These are phyloP conservation scores for Fusarium solani-melongenae DNA, from an alignment of 2,329 filamentous ascomycete species.

Conservation along the genomic window DNA sequence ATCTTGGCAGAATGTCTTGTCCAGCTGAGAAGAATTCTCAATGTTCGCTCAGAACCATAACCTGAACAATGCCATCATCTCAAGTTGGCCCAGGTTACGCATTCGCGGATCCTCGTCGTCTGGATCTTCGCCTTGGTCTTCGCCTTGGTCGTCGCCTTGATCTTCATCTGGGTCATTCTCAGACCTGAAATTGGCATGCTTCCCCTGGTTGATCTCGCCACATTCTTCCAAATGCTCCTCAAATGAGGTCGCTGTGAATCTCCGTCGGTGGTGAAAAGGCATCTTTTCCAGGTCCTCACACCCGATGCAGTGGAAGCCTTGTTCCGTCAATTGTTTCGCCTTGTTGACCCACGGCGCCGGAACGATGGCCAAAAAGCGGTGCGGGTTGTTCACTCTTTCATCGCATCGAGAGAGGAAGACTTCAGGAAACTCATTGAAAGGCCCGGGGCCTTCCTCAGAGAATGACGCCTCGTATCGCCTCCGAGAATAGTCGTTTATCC, in stretches of 20 bases:
- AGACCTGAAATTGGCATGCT: background rate
- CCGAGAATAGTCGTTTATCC: background rate
- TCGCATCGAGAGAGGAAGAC: background rate
- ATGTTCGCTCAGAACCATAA: background rate
- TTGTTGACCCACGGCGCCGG: constrained; percentile 3
- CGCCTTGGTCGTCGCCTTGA: background rate
- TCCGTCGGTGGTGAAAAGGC: constrained; percentile 2
- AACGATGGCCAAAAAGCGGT: constrained; percentile 5
- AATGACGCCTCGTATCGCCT: background rate
- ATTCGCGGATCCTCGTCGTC: background rate
- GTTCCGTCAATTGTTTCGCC: background rate
- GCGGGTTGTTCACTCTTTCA: background rate
- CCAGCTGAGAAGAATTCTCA: background rate
- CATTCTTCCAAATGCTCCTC: background rate
- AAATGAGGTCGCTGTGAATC: background rate
- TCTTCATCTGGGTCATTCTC: background rate
- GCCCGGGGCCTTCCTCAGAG: background rate
- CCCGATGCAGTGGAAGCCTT: constrained; percentile 1
- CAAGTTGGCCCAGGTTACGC: background rate
- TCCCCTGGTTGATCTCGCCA: background rate
- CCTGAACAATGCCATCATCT: background rate
- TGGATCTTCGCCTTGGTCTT: background rate
- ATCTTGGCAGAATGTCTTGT: constrained; percentile 1
- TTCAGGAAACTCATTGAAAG: background rate
- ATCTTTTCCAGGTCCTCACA: background rate